Percentiles rank a stretch among this genome's conserved stretches.
Evolutionary conservation across 2,329 filamentous ascomycete genomes (phyloP).

Genomic region (Dactylellina cionopaga): DNA sequence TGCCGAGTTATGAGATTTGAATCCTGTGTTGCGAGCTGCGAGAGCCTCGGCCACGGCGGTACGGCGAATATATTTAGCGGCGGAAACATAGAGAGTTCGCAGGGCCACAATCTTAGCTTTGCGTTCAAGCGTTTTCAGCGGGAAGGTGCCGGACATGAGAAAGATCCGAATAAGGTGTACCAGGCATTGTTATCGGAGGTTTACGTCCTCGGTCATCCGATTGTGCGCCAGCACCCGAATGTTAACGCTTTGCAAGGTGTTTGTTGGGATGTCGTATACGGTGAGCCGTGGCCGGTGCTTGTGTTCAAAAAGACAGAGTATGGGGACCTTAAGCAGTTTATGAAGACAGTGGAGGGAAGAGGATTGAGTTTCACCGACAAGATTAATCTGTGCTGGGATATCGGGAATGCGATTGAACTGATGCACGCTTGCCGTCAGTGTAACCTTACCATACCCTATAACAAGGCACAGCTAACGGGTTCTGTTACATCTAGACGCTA

Average conservation of each 20-base stretch:
- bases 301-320: conserved; percentile 17
- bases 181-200: conserved; percentile 14
- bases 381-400: conserved; percentile 22
- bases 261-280: conserved; percentile 14
- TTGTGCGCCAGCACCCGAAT: conserved; percentile 18
- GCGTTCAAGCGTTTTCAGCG: conserved; percentile 13
- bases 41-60: neutral
- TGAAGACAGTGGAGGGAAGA: neutral
- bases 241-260: conserved; percentile 11
- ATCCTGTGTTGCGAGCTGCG: too few species aligned
- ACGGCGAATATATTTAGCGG: conserved; percentile 17
- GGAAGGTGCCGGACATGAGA: neutral
- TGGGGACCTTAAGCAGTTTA: conserved; percentile 22
- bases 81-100: neutral
- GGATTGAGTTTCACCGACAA: neutral
- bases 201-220: conserved; percentile 18
- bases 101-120: conserved; percentile 8
- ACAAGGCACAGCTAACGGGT: neutral
- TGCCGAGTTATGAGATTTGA: too few species aligned
- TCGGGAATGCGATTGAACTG: conserved; percentile 6
- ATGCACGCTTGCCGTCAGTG: conserved; percentile 15
- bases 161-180: neutral
- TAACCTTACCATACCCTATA: neutral
- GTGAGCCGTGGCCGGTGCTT: conserved; percentile 18
- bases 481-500: neutral